Evolutionary conservation across 805 yeast genomes (phyloP).

Genomic region (Schwanniomyces occidentalis): DNA sequence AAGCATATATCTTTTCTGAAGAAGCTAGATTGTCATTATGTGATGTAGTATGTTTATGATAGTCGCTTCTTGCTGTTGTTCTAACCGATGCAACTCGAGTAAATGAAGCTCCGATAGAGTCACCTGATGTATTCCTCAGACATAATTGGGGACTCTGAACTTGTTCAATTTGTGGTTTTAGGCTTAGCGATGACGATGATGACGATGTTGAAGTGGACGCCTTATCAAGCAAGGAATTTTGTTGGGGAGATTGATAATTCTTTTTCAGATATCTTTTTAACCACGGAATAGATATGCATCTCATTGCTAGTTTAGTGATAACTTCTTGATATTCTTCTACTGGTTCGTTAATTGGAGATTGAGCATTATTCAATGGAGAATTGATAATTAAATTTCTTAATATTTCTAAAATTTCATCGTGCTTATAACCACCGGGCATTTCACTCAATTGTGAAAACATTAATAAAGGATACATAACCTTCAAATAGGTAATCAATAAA

Average conservation of each 20-base stretch:
- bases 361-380: constrained; percentile 12
- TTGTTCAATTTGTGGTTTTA: no score
- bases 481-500: constrained; percentile 49
- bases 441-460: constrained; percentile 59
- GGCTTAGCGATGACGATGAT: constrained; percentile 14
- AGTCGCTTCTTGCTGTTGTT: constrained; percentile 34
- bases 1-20: no score
- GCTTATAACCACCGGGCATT: constrained; percentile 55
- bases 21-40: not conserved
- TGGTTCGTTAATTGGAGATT: constrained; percentile 1
- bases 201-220: constrained; percentile 5
- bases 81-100: constrained; percentile 37
- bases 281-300: constrained; percentile 37
- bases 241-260: not conserved
- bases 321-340: constrained; percentile 16
- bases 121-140: constrained; percentile 12
- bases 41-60: constrained; percentile 30
- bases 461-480: constrained; percentile 73
- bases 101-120: constrained; percentile 24
- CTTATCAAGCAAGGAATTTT: not conserved
- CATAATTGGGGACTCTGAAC: not conserved
- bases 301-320: constrained; percentile 32
- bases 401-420: constrained; percentile 50
- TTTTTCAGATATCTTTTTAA: constrained; percentile 15
- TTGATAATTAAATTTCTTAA: constrained; percentile 47